Evolutionary conservation across 139 green algal genomes (phyloP), one percentile per base, ranked within the genome.

Genomic region (Raphidocelis subcapitata): DNA sequence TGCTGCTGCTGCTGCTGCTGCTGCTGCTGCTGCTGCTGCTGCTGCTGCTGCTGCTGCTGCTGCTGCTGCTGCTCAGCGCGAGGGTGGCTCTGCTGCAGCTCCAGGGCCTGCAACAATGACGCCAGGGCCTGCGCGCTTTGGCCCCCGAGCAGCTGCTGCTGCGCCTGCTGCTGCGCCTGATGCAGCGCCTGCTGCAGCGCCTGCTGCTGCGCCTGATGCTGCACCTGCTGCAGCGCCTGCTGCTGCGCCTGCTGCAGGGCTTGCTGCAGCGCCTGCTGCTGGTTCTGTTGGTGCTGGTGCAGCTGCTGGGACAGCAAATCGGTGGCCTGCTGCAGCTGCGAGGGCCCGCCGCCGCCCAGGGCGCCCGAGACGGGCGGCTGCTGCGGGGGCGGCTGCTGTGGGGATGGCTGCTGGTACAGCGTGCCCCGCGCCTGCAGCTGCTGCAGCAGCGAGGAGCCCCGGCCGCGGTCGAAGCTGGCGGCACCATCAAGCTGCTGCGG

Each of bases 11-110:
- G 70, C 36, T 64, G 52, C n/a, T 66, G 29, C 2, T 59, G 68
- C 81, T 92, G 85, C 56, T 90, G 68, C 33, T 54, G n/a, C 1
- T 26, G 18, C 0, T 82, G 85, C 64, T 29, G 47, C 64, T 93
- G 75, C 21, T 46, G 37, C 44, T 69, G 51, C 24, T 75, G 79
- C 65, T 91, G 70, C 33, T 68, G 41, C 10, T 52, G 36, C 60
- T 92, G 82, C 51, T 66, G 51, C 5, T 59, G 46, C 55, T 87
- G 63, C 32, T 76, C 60, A 12, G 5, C 5, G 5, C 8, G n/a
- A 28, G 5, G n/a, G 8, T 35, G n/a, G 16, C 24, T 62, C 55
- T 35, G n/a, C 46, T 33, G 47, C 47, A 46, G 26, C 28, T 47
- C 4, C 28, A 49, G 33, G 32, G 55, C 18, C 63, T 36, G 63